Conservation (phyloP, 2,329 filamentous ascomycete genomes). For the Thelonectria blattea region DNA sequence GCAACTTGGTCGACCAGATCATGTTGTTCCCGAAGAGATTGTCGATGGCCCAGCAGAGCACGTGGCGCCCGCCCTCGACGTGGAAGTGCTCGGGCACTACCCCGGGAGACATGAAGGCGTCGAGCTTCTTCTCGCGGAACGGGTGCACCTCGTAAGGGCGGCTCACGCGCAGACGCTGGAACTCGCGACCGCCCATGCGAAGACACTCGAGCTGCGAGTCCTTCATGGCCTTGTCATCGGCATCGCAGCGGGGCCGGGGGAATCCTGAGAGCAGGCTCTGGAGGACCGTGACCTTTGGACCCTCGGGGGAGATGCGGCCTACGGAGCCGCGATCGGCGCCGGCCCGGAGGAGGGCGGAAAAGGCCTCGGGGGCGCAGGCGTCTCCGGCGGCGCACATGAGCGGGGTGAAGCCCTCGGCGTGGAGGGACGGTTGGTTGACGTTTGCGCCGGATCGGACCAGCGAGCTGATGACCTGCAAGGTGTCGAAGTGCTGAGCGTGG, state of each 20-base stretch:
- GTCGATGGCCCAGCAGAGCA: constrained; percentile 20
- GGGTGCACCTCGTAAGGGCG: neutral
- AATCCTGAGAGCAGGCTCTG: neutral
- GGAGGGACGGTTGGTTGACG: no score
- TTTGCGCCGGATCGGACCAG: no score
- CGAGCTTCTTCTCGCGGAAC: neutral
- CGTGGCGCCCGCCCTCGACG: neutral
- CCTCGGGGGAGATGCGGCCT: neutral
- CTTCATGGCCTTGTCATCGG: neutral
- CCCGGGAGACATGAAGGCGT: neutral
- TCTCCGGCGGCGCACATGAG: neutral
- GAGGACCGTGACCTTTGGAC: neutral
- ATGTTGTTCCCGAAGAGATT: neutral
- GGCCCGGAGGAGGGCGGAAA: neutral
- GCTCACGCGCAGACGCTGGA: neutral
- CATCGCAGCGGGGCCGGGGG: neutral
- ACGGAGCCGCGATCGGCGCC: neutral
- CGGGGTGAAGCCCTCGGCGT: no score
- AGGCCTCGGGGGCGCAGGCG: neutral
- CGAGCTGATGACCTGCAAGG: no score
- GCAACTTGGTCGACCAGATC: constrained; percentile 1
- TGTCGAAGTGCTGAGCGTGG: no score
- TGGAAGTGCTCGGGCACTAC: neutral
- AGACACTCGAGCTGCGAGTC: neutral
- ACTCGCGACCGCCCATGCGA: no score